phyloP scores from a whole-genome alignment of 1,284 basidiomycete species.

The Uromyces viciae-fabae region DNA sequence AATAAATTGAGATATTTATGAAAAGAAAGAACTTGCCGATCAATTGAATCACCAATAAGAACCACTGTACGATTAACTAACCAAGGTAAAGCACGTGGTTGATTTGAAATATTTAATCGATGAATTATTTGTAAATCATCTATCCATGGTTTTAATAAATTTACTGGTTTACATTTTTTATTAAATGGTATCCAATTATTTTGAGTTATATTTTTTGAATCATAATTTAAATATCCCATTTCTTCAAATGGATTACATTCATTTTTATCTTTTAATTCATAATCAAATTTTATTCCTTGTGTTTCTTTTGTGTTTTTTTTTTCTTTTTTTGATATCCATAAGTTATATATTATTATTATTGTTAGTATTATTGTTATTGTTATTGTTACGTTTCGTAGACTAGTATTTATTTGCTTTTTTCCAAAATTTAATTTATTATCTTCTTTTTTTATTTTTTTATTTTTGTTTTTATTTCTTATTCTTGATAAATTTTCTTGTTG shows the following conservation, averaged over 20 bases:
- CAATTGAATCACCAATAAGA: conserved; percentile 38
- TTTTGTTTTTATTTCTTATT: no score
- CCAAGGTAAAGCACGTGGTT: background rate
- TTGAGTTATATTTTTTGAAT: background rate
- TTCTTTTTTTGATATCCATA: no score
- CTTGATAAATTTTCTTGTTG: no score
- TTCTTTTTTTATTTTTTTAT: no score
- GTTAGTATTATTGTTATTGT: no score
- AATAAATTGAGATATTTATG: background rate
- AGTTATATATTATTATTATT: no score
- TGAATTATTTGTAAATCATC: background rate
- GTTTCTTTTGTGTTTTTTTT: no score
- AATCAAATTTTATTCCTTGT: no score
- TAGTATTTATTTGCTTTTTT: no score
- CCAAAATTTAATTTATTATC: no score
- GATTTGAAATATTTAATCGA: background rate
- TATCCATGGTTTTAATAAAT: background rate
- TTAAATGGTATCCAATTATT: conserved; percentile 32
- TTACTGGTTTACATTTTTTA: background rate
- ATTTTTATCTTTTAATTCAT: no score
- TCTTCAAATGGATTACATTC: conserved; percentile 7
- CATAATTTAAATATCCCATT: conserved; percentile 17
- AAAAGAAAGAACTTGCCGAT: background rate
- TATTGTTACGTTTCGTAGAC: no score
- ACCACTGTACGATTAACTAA: conserved; percentile 31